Percentiles rank a stretch among this genome's conserved stretches.
phyloP scores from a whole-genome alignment of 2,329 filamentous ascomycete genomes.

The Fusarium nelsonii region DNA sequence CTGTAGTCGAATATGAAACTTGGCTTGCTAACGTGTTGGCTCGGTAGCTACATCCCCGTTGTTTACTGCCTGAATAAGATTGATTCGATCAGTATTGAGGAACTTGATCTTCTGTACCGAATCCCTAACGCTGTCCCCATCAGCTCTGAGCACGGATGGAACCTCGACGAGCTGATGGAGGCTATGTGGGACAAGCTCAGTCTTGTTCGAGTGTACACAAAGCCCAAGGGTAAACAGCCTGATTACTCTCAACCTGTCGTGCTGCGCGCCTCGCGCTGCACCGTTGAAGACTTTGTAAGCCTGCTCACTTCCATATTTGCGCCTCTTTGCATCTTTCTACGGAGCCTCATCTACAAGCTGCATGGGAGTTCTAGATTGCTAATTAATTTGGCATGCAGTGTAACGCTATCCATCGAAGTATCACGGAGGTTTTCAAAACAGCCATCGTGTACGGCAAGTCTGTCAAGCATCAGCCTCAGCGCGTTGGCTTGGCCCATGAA shows the following conservation, averaged over 20 bases:
- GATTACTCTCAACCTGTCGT: slow-evolving; percentile 95
- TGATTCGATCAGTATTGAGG: slow-evolving; percentile 96
- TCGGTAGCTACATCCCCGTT: slow-evolving; percentile 92
- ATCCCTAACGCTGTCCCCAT: slow-evolving; percentile 98
- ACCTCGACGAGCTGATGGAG: slow-evolving; percentile 95
- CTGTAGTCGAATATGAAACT: slow-evolving; percentile 1
- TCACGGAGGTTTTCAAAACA: slow-evolving; percentile 93
- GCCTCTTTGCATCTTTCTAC: slow-evolving; percentile 10
- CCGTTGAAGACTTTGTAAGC: slow-evolving; percentile 96
- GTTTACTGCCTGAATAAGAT: slow-evolving; percentile 99
- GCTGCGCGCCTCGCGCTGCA: slow-evolving; percentile 82
- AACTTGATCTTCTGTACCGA: slow-evolving; percentile 93
- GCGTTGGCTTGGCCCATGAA: slow-evolving; percentile 91
- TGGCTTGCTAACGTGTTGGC: slow-evolving; percentile 29
- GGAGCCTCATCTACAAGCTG: slow-evolving; percentile 19
- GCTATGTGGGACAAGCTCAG: slow-evolving; percentile 98
- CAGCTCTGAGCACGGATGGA: slow-evolving; percentile 98
- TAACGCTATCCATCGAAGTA: slow-evolving; percentile 96
- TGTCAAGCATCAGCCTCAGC: slow-evolving; percentile 98
- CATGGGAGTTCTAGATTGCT: slow-evolving; percentile 40
- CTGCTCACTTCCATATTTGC: slow-evolving; percentile 10
- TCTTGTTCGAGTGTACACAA: slow-evolving; percentile 93
- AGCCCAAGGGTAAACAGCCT: slow-evolving; percentile 94
- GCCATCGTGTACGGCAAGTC: slow-evolving; percentile 98
- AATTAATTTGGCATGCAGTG: slow-evolving; percentile 72